phyloP scores from a whole-genome alignment of 2,329 filamentous ascomycete genomes.

The Monosporascus sp. region DNA sequence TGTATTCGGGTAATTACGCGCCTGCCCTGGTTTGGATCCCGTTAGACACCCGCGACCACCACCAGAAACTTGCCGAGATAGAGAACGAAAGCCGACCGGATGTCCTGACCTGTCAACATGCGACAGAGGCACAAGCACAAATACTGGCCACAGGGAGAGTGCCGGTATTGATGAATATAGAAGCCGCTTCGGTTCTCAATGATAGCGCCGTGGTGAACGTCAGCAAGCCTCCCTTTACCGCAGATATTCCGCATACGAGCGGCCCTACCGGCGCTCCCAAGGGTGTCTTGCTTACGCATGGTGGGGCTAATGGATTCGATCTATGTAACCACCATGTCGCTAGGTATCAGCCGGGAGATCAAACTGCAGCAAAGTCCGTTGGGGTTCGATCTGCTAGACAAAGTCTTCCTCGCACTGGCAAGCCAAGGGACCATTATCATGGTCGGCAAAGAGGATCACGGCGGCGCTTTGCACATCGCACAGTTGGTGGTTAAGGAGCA shows the following conservation, averaged over 20 bases:
- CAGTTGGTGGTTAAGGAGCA: not conserved
- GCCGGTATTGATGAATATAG: not conserved
- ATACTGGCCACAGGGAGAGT: not conserved
- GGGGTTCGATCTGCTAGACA: not conserved
- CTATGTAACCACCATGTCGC: not conserved
- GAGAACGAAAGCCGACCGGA: not conserved
- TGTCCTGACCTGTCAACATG: not conserved
- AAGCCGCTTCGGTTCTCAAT: not conserved
- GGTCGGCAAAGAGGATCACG: not conserved
- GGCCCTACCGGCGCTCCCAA: constrained; percentile 26
- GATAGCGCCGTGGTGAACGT: not conserved
- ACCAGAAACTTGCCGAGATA: not conserved
- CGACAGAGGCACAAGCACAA: not conserved
- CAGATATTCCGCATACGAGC: constrained; percentile 20
- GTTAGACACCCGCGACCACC: not conserved
- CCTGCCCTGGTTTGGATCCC: not conserved
- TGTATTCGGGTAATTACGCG: not conserved
- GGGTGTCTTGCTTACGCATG: constrained; percentile 23
- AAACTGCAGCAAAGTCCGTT: not conserved
- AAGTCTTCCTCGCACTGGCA: not conserved
- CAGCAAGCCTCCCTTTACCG: not conserved
- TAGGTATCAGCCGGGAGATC: not conserved
- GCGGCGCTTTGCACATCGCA: not conserved
- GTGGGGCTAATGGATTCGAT: not conserved
- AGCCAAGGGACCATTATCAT: not conserved